phyloP scores from a whole-genome alignment of 2,329 filamentous ascomycete species.

The Thielaviopsis populi region DNA sequence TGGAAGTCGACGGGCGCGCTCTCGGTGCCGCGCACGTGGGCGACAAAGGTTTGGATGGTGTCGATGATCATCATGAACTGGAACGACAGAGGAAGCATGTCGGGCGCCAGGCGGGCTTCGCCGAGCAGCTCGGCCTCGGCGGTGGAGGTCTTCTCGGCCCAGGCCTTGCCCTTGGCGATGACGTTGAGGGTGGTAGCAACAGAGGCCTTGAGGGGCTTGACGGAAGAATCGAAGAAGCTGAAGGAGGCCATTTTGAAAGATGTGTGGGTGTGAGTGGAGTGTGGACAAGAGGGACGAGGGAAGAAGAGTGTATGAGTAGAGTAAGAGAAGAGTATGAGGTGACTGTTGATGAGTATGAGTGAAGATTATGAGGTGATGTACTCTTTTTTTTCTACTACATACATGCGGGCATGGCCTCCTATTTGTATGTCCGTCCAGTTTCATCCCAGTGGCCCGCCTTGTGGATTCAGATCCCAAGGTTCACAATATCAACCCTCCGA shows the following conservation, averaged over 20 bases:
- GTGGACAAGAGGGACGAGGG: neutral
- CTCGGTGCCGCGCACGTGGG: constrained; percentile 8
- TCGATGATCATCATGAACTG: constrained; percentile 19
- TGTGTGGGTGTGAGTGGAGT: neutral
- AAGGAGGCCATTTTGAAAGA: constrained; percentile 12
- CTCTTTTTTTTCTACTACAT: neutral
- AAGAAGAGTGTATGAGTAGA: neutral
- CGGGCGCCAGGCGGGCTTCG: constrained; percentile 21
- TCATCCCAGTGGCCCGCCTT: neutral
- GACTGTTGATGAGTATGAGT: neutral
- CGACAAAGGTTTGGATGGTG: neutral
- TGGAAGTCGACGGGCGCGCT: neutral
- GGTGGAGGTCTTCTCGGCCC: neutral
- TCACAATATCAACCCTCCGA: neutral
- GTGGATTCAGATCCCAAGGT: neutral
- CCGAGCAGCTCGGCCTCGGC: constrained; percentile 6
- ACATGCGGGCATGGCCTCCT: neutral
- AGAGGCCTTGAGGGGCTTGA: constrained; percentile 1
- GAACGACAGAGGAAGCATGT: constrained; percentile 26
- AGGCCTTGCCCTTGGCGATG: constrained; percentile 8
- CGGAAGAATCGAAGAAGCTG: constrained; percentile 7
- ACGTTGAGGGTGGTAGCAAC: constrained; percentile 1
- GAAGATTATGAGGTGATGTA: neutral
- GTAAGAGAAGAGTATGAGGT: neutral
- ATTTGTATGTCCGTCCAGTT: neutral